These are phyloP conservation scores for Leishmania lainsoni DNA, from an alignment of 208 protist species.

Conservation along the genomic window DNA sequence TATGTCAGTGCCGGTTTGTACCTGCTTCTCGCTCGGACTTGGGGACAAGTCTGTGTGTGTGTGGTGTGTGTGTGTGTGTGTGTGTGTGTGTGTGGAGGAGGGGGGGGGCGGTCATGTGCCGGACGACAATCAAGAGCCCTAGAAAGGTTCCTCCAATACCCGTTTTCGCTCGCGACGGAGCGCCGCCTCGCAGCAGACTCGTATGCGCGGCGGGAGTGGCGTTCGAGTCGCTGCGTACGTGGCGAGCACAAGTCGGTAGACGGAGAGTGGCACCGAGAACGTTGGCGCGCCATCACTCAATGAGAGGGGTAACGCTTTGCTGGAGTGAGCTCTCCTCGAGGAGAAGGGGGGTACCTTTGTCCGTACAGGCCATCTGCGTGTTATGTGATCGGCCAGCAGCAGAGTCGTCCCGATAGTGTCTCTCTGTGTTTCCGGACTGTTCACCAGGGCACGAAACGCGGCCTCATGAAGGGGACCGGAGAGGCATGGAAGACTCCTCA, in stretches of 20 bases:
- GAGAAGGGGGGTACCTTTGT: not conserved
- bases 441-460: constrained; percentile 1
- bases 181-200: constrained; percentile 7
- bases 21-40: not conserved
- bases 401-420: not conserved
- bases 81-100: not conserved
- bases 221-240: not conserved
- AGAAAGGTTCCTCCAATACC: not conserved
- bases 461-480: not conserved
- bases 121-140: not conserved
- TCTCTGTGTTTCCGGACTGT: not conserved
- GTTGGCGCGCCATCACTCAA: not conserved
- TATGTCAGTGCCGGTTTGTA: not conserved
- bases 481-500: not conserved
- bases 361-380: not conserved
- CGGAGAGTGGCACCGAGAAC: not conserved
- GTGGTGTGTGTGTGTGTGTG: not conserved
- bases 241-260: constrained; percentile 6
- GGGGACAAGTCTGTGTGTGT: not conserved
- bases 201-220: not conserved
- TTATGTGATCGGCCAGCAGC: not conserved
- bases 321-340: not conserved
- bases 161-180: not conserved
- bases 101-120: not conserved
- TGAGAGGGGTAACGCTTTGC: not conserved